Conservation (phyloP, 441 rosid genomes). For the Adansonia rubrostipa region DNA sequence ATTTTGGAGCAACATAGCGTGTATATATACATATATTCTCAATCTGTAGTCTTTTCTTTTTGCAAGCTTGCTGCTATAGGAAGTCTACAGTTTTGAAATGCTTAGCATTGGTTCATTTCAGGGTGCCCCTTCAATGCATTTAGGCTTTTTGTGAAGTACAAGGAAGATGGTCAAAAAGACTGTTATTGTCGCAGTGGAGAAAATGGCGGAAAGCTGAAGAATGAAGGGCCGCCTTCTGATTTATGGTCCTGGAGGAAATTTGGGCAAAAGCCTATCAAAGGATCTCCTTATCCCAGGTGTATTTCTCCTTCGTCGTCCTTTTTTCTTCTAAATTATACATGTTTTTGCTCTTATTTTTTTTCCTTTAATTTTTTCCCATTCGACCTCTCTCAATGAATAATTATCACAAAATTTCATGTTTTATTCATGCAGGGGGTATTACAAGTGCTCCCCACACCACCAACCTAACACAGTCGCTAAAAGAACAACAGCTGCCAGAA, state of each 20-base stretch:
- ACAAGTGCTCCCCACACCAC: slow-evolving; percentile 47
- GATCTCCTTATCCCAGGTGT: slow-evolving; percentile 59
- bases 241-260: slow-evolving; percentile 62
- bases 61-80: too few species aligned
- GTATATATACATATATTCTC: too few species aligned
- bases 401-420: slow-evolving; percentile 14
- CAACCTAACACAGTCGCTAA: slow-evolving; percentile 24
- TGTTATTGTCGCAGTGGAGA: slow-evolving; percentile 51
- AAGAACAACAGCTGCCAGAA: slow-evolving; percentile 25
- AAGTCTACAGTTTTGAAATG: background rate
- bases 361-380: background rate
- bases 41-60: too few species aligned
- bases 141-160: background rate
- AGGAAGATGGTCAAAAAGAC: slow-evolving; percentile 66
- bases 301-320: background rate
- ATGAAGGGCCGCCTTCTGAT: slow-evolving; percentile 65
- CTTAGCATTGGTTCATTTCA: background rate
- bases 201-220: slow-evolving; percentile 56
- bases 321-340: background rate
- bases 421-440: slow-evolving; percentile 55
- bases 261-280: slow-evolving; percentile 61
- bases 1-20: too few species aligned
- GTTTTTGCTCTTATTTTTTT: background rate
- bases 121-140: background rate
- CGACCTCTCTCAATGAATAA: background rate